Evolutionary conservation across 805 yeast genomes (phyloP), one percentile per base, ranked within the genome.

Genomic region (Zygosaccharomyces rouxii): DNA sequence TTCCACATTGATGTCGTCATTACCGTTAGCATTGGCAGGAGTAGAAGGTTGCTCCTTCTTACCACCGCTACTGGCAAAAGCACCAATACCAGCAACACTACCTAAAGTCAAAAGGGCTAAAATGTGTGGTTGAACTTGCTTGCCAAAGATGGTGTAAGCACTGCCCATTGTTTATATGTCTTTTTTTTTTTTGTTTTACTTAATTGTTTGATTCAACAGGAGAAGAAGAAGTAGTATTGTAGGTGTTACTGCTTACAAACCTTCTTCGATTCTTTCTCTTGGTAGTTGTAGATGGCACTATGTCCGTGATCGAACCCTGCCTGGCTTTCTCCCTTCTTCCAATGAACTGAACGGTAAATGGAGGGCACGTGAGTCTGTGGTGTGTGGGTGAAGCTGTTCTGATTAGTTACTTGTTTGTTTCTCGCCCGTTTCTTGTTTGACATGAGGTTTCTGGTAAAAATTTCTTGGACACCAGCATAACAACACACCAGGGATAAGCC

Each of bases 81-180:
- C 51, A 7, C 55, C 54, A 21, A 52, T 53, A 16, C 62, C 66
- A 19, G 54, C 52, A 7, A 63, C 52, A 18, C 55, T 48, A 22
- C 57, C 38, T 21, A 50, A 23, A 4, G 97, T 89, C 56, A 85
- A 90, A 58, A 89, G 71, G 43, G 97, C 85, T 68, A 90, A 80
- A 54, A 79, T 83, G 73, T 89, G 94, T 52, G 98, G 80, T 62
- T 82, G 89, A 61, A 90, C 83, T 54, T 86, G 72, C 73, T 76
- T 88, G 52, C 98, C 98, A 61, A 89, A 75, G 60, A 90, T 84
- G 54, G 72, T 75, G 77, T 90, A 90, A 66, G 88, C 86, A 64
- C 52, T 50, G 6, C 56, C 55, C 64, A 59, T 59, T 18, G 7
- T 38, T 29, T 26, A 21, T 33, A 33, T 14, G 19, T 33, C 19